Evolutionary conservation across 106 monocot species (phyloP), one percentile per base, ranked within the genome.

Genomic region (Cymbidium sinense): DNA sequence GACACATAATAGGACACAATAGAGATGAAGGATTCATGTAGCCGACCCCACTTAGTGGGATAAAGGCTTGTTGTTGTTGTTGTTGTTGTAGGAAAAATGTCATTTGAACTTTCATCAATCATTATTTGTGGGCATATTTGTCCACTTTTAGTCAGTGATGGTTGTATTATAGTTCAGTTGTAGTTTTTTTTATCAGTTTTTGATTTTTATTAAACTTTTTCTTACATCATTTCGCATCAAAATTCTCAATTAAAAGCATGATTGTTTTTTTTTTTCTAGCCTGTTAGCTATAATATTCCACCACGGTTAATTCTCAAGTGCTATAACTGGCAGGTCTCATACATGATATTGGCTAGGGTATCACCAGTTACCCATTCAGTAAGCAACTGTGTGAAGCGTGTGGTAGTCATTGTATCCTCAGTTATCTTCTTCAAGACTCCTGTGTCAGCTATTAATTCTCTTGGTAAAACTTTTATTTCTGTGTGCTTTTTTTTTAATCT

Each of bases 311-410:
- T 71, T 71, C 71, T 71, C 34, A 36, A 36, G 21, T 20, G 7
- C 21, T 18, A 36, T 15, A 65, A 76, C 31, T 34, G 34, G 80
- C 83, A 95, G 95, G 88, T 88, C 9, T 85, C 88, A 1, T 95
- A 95, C 37, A 95, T 95, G 92, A 90, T 95, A 62, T 75, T 95
- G 80, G 83, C 90, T 12, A 83, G 76, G 79, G 88, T 95, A 19
- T 92, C 92, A 27, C 95, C 95, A 61, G 87, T 95, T 31, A 93
- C 90, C 30, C 92, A 95, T 54, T 95, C 95, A 9, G 92, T 95
- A 12, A 90, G 88, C 78, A 95, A 95, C 70, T 95, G 90, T 67
- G 95, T 92, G 54, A 95, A 95, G 85, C 86, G 92, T 61, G 92
- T 95, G 9, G 95, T 90, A 70, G 90, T 95, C 70, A 92, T 95